Evolutionary conservation across 2,329 filamentous ascomycete genomes (phyloP), one percentile per base, ranked within the genome.

Genomic region (Aspergillus quadricinctus): DNA sequence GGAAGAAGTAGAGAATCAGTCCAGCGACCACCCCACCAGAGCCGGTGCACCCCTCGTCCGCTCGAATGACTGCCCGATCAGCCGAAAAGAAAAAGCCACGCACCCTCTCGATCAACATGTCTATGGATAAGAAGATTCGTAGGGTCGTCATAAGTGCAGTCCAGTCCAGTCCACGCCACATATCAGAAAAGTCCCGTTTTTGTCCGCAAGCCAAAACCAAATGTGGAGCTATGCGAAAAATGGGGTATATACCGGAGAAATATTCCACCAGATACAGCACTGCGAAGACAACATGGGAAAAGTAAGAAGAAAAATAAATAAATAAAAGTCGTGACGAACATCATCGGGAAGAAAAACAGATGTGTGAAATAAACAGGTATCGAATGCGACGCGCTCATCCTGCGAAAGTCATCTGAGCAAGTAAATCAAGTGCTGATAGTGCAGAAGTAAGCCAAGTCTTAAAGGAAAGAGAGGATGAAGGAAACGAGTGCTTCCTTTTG

Each of bases 171-270:
- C 55, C 60, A 61, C 55, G 48, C 51, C 62, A 63, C 59, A 55
- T 49, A 54, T 54, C 58, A 61, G 55, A 58, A 56, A 50, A 49
- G 27, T 4, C 59, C 53, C 52, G 60, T 57, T 56, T 58, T 54
- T 55, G 56, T 60, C 57, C 49, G 52, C 48, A 58, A 62, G 56
- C 53, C 57, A 63, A 65, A 64, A 54, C 61, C 61, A 59, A 56
- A 14, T 27, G 17, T 8, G 17, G 57, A 54, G 64, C 54, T 60
- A 66, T 64, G 62, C 61, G 59, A 63, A 56, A 56, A 61, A 64
- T 55, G 57, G 62, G 63, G 63, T 66, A 66, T 66, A 66, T 66
- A 66, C 61, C 61, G 61, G 61, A 57, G 58, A 59, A 57, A 57
- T 50, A 56, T 58, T 53, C 55, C 56, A 57, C 54, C 58, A 62